Evolutionary conservation across 225 moss, liverwort and hornwort genomes (phyloP), one percentile per base, ranked within the genome.

Genomic region (Polytrichum commune): DNA sequence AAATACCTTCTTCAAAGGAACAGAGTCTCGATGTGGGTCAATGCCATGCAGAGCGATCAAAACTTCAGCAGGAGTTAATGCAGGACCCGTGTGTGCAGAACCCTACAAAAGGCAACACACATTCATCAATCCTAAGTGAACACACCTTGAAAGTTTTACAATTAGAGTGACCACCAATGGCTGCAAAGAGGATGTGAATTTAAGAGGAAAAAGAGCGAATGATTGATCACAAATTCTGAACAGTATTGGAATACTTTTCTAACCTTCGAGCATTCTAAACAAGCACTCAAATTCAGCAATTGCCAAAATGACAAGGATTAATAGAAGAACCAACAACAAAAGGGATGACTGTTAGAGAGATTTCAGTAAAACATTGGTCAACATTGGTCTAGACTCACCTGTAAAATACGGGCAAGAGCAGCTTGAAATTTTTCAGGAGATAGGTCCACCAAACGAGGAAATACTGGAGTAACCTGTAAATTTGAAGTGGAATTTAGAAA

Each of bases 31-130:
- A 62, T 87, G 90, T 68, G 93, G 95, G 81, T 99, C 98, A 64
- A 99, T 99, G 30, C 95, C 98, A 79, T 99, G 98, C 60, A 99
- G 83, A 55, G 93, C 93, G 74, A 99, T 95, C 72, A 99, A 82
- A 57, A 99, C 98, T 84, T 99, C 98, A 63, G 93, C 91, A n/a
- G 98, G 98, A 66, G 95, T 91, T 53, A 99, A 82, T 28, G 98
- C 98, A 61, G 98, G 98, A 62, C 95, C 98, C 26, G 89, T 79
- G 67, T 99, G 95, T 68, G 98, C 91, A 74, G 98, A 99, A 69
- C 98, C 98, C 98, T 96, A 79, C 62, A 80, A 63, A 27, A 53
- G 19, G 27, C 56, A 5, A 72, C 29, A n/a, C 46, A 61, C 29
- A 60, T 55, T 4, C 46, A 46, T 46, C 46, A 63, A 46, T 16